Conservation (phyloP, 2,329 filamentous ascomycete genomes). For the Cordyceps farinosa region DNA sequence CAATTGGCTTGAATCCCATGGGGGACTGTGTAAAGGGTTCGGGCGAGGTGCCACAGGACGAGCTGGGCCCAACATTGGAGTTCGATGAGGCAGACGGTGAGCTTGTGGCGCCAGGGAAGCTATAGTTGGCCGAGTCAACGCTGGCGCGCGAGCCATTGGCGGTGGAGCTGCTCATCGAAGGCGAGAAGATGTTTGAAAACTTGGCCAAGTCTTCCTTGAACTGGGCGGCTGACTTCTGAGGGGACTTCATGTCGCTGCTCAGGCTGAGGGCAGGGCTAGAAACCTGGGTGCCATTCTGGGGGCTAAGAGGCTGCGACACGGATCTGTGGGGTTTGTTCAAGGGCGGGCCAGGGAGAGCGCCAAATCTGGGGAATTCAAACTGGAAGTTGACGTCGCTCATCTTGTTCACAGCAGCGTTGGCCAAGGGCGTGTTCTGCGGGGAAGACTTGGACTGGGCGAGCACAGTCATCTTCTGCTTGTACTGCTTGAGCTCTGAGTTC, state of each 20-base stretch:
- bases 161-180: conserved; percentile 44
- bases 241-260: conserved; percentile 25
- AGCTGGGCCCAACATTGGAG: conserved; percentile 56
- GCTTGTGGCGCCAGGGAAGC: conserved; percentile 46
- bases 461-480: conserved; percentile 78
- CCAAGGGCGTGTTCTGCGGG: conserved; percentile 37
- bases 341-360: conserved; percentile 58
- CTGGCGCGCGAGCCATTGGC: conserved; percentile 48
- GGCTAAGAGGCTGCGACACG: conserved; percentile 33
- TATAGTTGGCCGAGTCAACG: conserved; percentile 48
- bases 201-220: conserved; percentile 52
- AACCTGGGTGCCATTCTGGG: conserved; percentile 23
- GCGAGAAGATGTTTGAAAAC: conserved; percentile 57
- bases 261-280: conserved; percentile 31
- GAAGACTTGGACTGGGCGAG: conserved; percentile 38
- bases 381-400: conserved; percentile 78
- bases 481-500: conserved; percentile 80
- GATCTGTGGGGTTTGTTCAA: conserved; percentile 27
- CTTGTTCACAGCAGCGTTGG: conserved; percentile 53
- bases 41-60: conserved; percentile 73
- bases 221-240: conserved; percentile 22
- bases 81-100: conserved; percentile 63
- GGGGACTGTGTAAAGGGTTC: conserved; percentile 73
- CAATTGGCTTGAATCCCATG: conserved; percentile 58
- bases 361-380: conserved; percentile 96